A percentile compares a stretch with the other conserved stretches of the same genome.
Evolutionary conservation across 495 filamentous ascomycete genomes (phyloP).

Genomic region (Penicillium dipodomyicola): DNA sequence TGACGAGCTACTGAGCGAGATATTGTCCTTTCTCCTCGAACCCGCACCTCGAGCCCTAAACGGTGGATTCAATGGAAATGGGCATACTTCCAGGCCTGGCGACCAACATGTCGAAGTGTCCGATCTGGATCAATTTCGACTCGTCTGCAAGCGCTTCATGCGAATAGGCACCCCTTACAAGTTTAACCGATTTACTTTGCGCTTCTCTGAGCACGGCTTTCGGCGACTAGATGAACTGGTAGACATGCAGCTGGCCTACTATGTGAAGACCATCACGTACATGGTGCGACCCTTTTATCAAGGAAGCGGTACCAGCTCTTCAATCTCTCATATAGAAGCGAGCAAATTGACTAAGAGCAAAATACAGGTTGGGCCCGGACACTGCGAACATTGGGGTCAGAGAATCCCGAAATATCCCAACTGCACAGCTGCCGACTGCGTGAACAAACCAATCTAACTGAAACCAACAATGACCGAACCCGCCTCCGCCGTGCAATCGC

Average conservation of each 20-base stretch:
- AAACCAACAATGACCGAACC: conserved; percentile 28
- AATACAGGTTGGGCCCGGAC: conserved; percentile 36
- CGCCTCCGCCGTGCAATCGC: conserved; percentile 55
- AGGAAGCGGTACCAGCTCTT: conserved; percentile 44
- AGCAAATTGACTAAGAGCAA: conserved; percentile 22
- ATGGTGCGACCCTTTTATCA: conserved; percentile 69
- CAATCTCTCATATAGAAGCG: conserved; percentile 14
- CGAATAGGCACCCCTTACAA: conserved; percentile 59
- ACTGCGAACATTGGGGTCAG: conserved; percentile 20
- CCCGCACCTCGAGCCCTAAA: conserved; percentile 13
- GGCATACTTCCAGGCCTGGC: not conserved
- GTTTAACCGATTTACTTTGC: conserved; percentile 57
- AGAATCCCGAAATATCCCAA: conserved; percentile 25
- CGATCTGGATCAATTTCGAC: conserved; percentile 52
- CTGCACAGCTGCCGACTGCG: conserved; percentile 33
- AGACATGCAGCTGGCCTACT: conserved; percentile 53
- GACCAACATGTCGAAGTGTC: conserved; percentile 31
- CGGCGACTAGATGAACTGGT: conserved; percentile 50
- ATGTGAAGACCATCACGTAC: conserved; percentile 69
- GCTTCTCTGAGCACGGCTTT: conserved; percentile 61
- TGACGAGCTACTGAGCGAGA: conserved; percentile 59
- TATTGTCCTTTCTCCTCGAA: conserved; percentile 42
- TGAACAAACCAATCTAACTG: conserved; percentile 33
- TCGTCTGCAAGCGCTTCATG: conserved; percentile 61
- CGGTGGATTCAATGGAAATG: conserved; percentile 8